Percentiles rank a stretch among this genome's conserved stretches.
These are phyloP conservation scores for Boletus insuetus DNA, from an alignment of 768 basidiomycete species.

Conservation along the genomic window DNA sequence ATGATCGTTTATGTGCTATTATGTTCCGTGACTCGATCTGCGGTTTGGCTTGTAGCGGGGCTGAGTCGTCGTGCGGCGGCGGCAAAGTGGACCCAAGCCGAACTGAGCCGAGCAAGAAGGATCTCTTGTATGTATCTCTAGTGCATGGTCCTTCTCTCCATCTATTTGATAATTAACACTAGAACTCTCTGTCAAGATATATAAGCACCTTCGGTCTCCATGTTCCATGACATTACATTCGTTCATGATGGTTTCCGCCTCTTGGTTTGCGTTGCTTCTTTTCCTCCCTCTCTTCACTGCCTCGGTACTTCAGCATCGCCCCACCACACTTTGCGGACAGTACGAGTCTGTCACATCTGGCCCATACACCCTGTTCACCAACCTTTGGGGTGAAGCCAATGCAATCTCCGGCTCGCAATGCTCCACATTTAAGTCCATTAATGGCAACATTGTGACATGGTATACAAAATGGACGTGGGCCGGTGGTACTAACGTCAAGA, in stretches of 20 bases:
- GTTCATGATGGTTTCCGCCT: background rate
- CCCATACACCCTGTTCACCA: conserved; percentile 29
- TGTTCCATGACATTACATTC: background rate
- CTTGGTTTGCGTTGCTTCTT: background rate
- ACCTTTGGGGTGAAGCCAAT: conserved; percentile 43
- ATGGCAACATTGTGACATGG: conserved; percentile 50
- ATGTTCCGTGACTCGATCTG: background rate
- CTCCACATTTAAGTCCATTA: conserved; percentile 44
- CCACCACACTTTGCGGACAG: background rate
- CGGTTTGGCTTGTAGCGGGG: too few relatives aligned
- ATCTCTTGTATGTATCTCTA: too few relatives aligned
- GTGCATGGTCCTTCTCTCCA: too few relatives aligned
- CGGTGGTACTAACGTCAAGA: conserved; percentile 55
- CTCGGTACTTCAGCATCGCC: background rate
- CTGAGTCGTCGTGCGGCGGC: too few relatives aligned
- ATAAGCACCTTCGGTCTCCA: conserved; percentile 1
- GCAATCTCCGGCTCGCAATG: conserved; percentile 52
- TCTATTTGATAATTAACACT: too few relatives aligned
- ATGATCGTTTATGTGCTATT: too few relatives aligned
- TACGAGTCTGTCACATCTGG: conserved; percentile 41
- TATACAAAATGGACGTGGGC: conserved; percentile 46
- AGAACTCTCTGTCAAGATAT: conserved; percentile 1
- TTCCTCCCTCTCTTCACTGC: background rate
- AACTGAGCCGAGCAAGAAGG: too few relatives aligned
- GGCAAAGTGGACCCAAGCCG: too few relatives aligned